These are phyloP conservation scores for Diaporthe destruens DNA, from an alignment of 2,329 filamentous ascomycete species.

Conservation along the genomic window DNA sequence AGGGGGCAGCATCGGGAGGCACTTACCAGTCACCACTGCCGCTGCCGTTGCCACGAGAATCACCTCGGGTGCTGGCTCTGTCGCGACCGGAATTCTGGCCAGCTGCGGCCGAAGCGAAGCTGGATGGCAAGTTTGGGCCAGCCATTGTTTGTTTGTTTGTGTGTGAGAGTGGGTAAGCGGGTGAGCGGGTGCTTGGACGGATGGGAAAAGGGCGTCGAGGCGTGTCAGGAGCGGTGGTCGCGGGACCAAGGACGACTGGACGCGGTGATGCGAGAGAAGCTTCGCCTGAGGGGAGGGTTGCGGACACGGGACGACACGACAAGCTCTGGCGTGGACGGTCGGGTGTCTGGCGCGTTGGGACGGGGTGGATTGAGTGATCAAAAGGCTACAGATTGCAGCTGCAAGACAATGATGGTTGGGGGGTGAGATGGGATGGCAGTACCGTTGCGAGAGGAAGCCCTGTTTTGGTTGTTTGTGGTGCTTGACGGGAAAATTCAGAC, in stretches of 20 bases:
- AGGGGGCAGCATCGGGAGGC: slow-evolving; percentile 8
- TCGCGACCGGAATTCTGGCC: slow-evolving; percentile 76
- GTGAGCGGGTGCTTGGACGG: slow-evolving; percentile 22
- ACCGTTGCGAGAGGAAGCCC: slow-evolving; percentile 33
- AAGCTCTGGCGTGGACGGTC: slow-evolving; percentile 19
- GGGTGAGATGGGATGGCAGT: slow-evolving; percentile 21
- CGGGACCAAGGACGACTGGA: neutral
- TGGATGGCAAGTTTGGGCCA: slow-evolving; percentile 79
- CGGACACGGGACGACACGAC: slow-evolving; percentile 26
- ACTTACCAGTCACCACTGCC: slow-evolving; percentile 81
- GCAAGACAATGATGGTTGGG: slow-evolving; percentile 8
- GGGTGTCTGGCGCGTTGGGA: slow-evolving; percentile 21
- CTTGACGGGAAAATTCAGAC: slow-evolving; percentile 36
- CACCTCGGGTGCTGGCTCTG: slow-evolving; percentile 69
- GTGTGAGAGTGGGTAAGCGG: slow-evolving; percentile 27
- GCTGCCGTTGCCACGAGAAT: slow-evolving; percentile 67
- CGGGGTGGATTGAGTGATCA: slow-evolving; percentile 20
- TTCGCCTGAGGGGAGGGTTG: slow-evolving; percentile 12
- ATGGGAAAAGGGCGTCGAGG: slow-evolving; percentile 1
- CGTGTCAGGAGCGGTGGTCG: slow-evolving; percentile 10
- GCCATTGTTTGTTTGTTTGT: slow-evolving; percentile 62
- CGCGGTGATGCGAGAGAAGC: slow-evolving; percentile 20
- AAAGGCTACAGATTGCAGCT: slow-evolving; percentile 29
- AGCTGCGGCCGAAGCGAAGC: slow-evolving; percentile 86
- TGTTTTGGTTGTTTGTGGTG: slow-evolving; percentile 25